Evolutionary conservation across 2,329 filamentous ascomycete species (phyloP), one percentile per base, ranked within the genome.

Genomic region (Colletotrichum sp.): DNA sequence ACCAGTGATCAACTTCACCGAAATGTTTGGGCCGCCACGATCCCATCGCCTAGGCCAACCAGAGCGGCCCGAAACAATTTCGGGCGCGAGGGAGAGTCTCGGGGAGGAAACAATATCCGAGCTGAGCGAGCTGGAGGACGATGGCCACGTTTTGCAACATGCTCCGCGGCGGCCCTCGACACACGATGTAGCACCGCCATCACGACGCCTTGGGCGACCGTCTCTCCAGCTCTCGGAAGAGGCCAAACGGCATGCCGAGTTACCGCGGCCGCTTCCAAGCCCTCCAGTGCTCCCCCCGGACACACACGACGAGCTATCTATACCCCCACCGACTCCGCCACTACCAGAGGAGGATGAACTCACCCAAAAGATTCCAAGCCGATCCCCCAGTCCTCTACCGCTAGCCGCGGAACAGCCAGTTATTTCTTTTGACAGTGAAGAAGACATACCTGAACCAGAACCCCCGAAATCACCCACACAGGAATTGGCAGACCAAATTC

Each of bases 401-500:
- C 75, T 52, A 24, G 67, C 71, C 5, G 70, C 71, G 34, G 30
- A 59, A 28, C 8, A 55, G 12, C 44, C 44, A 52, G n/a, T 52
- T 12, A 22, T 67, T 32, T 28, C 67, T 6, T 59, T 77, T 16
- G 72, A 68, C 6, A 67, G 57, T 28, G 68, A 18, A 44, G 69
- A 75, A 62, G 71, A 63, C 5, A 30, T 64, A 15, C 76, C 78
- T 4, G 68, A 68, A 8, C 68, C 72, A 16, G 79, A 77, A 57
- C 75, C 77, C 55, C 77, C 81, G 18, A 59, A 60, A 22, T 87
- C 88, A 2, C 87, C 88, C 1, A 88, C 88, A 0, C 88, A 91
- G 71, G 84, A 85, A n/a, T 80, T 89, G 76, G 90, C 90, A 1
- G 89, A 92, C 72, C 85, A 89, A 55, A 92, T 92, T 57, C 82